Base-by-base conservation (phyloP, 805 yeast genomes). In the Blastobotrys robertii region DNA sequence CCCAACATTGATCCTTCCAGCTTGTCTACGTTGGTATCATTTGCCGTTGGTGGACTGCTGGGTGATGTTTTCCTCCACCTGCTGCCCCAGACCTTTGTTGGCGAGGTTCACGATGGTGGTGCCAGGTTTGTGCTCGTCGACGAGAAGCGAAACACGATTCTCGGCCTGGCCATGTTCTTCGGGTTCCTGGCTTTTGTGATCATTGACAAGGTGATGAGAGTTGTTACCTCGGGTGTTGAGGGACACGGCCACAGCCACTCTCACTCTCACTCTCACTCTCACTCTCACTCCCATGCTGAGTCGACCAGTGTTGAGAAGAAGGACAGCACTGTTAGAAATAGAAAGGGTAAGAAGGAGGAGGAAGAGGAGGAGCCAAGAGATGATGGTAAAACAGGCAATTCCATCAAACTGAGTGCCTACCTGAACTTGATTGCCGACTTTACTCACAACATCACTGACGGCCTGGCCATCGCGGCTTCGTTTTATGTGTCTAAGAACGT, bases 51-150 rank as follows among this genome's bases (percentile, higher is more conserved):
- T 37, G 84, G 88, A 1, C 63, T 83, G 32, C 61, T 83, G 30
- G 90, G 90, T 37, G 90, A 82, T 56, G 77, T 81, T 1, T 79
- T 83, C 48, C 57, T 82, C 36, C 92, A 83, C 58, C 55, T 83
- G 45, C 60, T 83, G 38, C 92, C 92, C 2, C 83, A 79, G 53
- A 73, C 79, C 1, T 79, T 77, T 50, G 63, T 72, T 7, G 78
- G 80, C 9, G 77, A 75, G 44, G 52, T 63, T 36, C 73, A 65
- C 39, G 64, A 56, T 30, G 65, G 64, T 15, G 55, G 68, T 3
- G 55, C 54, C 25, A 46, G 55, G 11, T 69, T 75, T 51, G 71
- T 75, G 2, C 54, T 73, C 22, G 74, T 74, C 41, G 78, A 74
- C 51, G 77, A 69, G 42, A 65, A 63, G 43, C 62, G 77, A 48